Evolutionary conservation across 768 basidiomycete genomes (phyloP).

Genomic region (Russula griseocarnosa): DNA sequence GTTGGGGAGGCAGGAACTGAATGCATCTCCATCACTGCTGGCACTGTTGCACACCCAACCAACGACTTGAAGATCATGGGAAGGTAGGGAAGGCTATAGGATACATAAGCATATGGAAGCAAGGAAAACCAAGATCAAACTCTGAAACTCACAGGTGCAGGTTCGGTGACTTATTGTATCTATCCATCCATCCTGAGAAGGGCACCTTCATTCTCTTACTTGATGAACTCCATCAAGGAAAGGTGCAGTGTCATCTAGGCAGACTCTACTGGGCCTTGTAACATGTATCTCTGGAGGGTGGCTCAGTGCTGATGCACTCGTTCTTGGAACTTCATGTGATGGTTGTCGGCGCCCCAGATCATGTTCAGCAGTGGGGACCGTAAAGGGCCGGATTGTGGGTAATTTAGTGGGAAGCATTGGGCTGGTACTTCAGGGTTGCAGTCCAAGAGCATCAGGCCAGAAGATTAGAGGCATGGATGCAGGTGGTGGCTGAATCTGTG

Average conservation of each 20-base stretch:
- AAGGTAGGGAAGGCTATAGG: slow-evolving; percentile 5
- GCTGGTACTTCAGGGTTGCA: slow-evolving; percentile 43
- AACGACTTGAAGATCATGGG: background rate
- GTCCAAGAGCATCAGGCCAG: slow-evolving; percentile 42
- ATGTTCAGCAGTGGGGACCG: slow-evolving; percentile 20
- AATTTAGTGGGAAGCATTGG: slow-evolving; percentile 36
- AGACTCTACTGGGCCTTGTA: background rate
- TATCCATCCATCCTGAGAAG: background rate
- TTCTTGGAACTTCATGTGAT: slow-evolving; percentile 5
- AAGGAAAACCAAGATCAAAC: background rate
- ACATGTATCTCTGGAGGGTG: slow-evolving; percentile 1
- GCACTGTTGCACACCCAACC: slow-evolving; percentile 13
- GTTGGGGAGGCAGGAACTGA: slow-evolving; percentile 1
- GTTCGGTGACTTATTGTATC: background rate
- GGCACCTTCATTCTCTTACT: background rate
- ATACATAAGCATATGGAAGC: background rate
- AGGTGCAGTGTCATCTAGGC: too few species aligned
- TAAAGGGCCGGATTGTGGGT: slow-evolving; percentile 31
- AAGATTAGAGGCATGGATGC: slow-evolving; percentile 52
- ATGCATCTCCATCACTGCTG: background rate
- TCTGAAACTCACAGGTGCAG: slow-evolving; percentile 9
- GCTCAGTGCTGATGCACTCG: background rate
- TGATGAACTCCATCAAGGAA: background rate
- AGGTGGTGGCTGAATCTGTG: slow-evolving; percentile 48
- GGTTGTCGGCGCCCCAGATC: slow-evolving; percentile 18